Percentiles rank a stretch among this genome's conserved stretches.
These are phyloP conservation scores for Actinomortierella ambigua DNA, from an alignment of 371 early-diverging fungal genomes.

Conservation along the genomic window DNA sequence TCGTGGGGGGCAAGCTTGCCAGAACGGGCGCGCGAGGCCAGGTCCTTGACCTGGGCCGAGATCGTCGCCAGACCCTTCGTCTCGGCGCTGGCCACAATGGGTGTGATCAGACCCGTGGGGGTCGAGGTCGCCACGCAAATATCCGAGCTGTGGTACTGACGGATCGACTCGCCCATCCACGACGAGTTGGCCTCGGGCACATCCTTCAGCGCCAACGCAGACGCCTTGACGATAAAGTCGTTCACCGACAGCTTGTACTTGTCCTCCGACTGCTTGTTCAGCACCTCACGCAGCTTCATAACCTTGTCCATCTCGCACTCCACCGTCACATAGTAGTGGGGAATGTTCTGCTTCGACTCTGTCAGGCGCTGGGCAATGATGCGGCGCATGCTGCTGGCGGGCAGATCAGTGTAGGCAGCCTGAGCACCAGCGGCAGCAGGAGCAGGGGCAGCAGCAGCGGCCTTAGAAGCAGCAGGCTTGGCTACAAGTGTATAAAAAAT, in stretches of 20 bases:
- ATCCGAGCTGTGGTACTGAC: slow-evolving; percentile 93
- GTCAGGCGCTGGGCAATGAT: slow-evolving; percentile 83
- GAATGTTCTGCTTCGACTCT: slow-evolving; percentile 89
- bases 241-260: slow-evolving; percentile 97
- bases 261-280: slow-evolving; percentile 87
- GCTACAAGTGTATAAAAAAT: slow-evolving; percentile 18
- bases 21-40: slow-evolving; percentile 87
- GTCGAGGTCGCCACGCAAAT: slow-evolving; percentile 97
- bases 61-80: slow-evolving; percentile 86
- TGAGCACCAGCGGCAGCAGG: slow-evolving; percentile 59
- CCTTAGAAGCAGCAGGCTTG: slow-evolving; percentile 47
- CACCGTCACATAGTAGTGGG: slow-evolving; percentile 96
- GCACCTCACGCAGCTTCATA: slow-evolving; percentile 82
- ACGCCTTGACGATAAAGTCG: slow-evolving; percentile 97
- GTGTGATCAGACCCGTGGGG: slow-evolving; percentile 94
- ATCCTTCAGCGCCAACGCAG: slow-evolving; percentile 87
- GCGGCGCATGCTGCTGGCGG: slow-evolving; percentile 92
- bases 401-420: slow-evolving; percentile 79
- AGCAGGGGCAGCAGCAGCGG: slow-evolving; percentile 54
- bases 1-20: slow-evolving; percentile 94
- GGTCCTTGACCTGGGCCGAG: slow-evolving; percentile 82
- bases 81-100: slow-evolving; percentile 89
- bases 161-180: slow-evolving; percentile 93
- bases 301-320: slow-evolving; percentile 90
- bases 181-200: slow-evolving; percentile 97